Percentiles rank a stretch among this genome's conserved stretches.
These are phyloP conservation scores for Verticillium alfalfae DNA, from an alignment of 2,329 filamentous ascomycete species.

Conservation along the genomic window DNA sequence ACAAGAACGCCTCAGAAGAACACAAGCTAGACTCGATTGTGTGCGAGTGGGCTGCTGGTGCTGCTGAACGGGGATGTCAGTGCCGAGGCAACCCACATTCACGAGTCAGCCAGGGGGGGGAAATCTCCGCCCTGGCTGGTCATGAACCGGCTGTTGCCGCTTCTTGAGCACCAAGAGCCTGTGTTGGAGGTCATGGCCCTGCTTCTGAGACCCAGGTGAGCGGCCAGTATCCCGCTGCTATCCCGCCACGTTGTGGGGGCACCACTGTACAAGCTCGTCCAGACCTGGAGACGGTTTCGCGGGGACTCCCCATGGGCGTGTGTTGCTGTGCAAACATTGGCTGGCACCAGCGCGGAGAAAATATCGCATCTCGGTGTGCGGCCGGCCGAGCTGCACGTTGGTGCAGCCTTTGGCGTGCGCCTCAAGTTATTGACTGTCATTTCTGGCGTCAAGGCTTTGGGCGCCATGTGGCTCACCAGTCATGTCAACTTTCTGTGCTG, in stretches of 20 bases:
- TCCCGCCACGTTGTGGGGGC: not conserved
- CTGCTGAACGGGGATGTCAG: not conserved
- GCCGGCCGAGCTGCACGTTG: not conserved
- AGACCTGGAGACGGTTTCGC: not conserved
- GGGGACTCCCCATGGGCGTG: not conserved
- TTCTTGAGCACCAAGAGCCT: not conserved
- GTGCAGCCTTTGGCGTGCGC: not conserved
- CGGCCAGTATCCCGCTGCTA: not conserved
- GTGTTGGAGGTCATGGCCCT: not conserved
- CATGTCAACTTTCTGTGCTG: not conserved
- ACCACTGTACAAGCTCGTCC: not conserved
- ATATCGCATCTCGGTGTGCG: not conserved
- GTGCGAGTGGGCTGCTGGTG: not conserved
- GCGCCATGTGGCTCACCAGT: not conserved
- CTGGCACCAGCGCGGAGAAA: not conserved
- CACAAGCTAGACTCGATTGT: not conserved
- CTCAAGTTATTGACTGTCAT: not conserved
- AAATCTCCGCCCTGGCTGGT: not conserved
- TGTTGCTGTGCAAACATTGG: not conserved
- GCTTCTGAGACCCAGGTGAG: not conserved
- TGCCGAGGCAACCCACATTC: not conserved
- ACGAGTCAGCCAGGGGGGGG: not conserved
- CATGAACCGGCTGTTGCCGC: not conserved
- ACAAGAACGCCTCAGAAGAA: no score
- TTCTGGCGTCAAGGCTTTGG: not conserved